Evolutionary conservation across 2,329 filamentous ascomycete species (phyloP).

Genomic region (Phaeosphaeriaceae sp.): DNA sequence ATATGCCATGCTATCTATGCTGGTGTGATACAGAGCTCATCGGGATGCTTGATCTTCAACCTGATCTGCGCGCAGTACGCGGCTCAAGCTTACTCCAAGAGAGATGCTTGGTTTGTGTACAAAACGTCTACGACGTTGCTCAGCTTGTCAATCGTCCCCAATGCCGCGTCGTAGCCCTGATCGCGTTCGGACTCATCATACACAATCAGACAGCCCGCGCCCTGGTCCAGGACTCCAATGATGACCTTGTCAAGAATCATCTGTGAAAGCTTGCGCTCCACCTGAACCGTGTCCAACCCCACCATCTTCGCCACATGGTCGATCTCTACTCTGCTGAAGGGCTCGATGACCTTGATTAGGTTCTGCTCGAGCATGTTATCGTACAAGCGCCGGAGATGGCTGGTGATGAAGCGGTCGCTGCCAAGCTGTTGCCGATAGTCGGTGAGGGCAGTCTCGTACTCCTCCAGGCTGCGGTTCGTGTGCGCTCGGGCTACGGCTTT

Average conservation of each 20-base stretch:
- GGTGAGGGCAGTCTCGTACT: conserved; percentile 92
- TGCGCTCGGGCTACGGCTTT: conserved; percentile 97
- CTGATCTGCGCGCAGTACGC: background rate
- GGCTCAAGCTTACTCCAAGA: conserved; percentile 74
- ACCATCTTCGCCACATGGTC: conserved; percentile 98
- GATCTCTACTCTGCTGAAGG: conserved; percentile 96
- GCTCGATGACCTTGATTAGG: conserved; percentile 99
- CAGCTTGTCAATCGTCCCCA: conserved; percentile 95
- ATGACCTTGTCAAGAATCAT: conserved; percentile 99
- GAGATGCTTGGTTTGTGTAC: conserved; percentile 95
- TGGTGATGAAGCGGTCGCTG: conserved; percentile 93
- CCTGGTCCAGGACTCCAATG: conserved; percentile 95
- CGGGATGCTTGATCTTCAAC: conserved; percentile 5
- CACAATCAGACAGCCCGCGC: conserved; percentile 95
- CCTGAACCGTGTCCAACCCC: conserved; percentile 91
- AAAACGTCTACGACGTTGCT: conserved; percentile 96
- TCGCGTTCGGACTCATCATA: conserved; percentile 95
- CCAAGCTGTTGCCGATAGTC: conserved; percentile 93
- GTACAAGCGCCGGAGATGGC: conserved; percentile 93
- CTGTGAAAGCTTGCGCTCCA: conserved; percentile 97
- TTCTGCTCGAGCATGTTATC: conserved; percentile 99
- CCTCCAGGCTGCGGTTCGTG: conserved; percentile 91
- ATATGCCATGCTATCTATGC: conserved; percentile 33
- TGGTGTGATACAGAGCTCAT: conserved; percentile 39
- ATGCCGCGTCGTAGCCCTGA: conserved; percentile 89